Conservation (phyloP, 225 moss, liverwort and hornwort species). For the Asterella californica region DNA sequence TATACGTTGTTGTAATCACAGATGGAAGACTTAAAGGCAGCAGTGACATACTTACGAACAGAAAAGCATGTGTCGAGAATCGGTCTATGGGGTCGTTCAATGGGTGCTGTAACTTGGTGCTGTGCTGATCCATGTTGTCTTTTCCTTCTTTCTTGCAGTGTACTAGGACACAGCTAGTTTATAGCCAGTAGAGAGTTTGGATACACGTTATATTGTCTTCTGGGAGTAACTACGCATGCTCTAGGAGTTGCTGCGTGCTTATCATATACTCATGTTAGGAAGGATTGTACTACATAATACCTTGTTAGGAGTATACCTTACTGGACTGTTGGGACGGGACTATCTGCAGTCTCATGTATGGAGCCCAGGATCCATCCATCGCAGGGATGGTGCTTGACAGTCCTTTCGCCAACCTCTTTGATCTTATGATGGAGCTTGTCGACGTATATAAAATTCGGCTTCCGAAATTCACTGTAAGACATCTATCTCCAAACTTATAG, state of each 20-base stretch:
- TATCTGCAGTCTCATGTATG: slow-evolving; percentile 76
- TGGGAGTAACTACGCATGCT: not conserved
- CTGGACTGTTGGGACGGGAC: not conserved
- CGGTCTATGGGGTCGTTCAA: slow-evolving; percentile 93
- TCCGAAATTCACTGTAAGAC: slow-evolving; percentile 91
- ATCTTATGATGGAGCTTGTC: slow-evolving; percentile 99
- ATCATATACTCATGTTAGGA: no score
- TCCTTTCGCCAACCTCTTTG: slow-evolving; percentile 94
- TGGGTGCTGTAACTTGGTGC: slow-evolving; percentile 94
- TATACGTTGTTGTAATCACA: slow-evolving; percentile 16
- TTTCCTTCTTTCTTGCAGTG: not conserved
- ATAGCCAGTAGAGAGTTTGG: not conserved
- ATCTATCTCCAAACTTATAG: not conserved
- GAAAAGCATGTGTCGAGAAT: slow-evolving; percentile 78
- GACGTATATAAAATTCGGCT: slow-evolving; percentile 99
- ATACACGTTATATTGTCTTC: not conserved
- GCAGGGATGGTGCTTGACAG: slow-evolving; percentile 99
- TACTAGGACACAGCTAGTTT: no score
- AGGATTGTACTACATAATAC: no score
- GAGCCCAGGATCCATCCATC: slow-evolving; percentile 94
- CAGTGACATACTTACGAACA: slow-evolving; percentile 64
- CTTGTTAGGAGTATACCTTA: no score
- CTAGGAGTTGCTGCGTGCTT: no score
- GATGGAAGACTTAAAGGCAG: slow-evolving; percentile 87
- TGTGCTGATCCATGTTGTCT: slow-evolving; percentile 1